Conservation (phyloP, 139 green algal genomes). For the Microglena sp. region DNA sequence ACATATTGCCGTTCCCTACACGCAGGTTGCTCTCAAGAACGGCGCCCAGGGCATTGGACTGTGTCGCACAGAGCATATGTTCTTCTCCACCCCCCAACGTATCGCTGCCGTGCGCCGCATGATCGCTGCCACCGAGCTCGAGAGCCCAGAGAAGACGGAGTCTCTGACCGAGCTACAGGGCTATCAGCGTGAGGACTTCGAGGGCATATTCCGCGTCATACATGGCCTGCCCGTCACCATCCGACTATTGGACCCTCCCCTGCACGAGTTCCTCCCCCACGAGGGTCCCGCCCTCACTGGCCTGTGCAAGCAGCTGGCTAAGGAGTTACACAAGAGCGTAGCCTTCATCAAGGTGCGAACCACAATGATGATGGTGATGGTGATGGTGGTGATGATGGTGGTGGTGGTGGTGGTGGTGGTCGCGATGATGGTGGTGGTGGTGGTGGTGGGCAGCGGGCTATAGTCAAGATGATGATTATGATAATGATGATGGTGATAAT, state of each 20-base stretch:
- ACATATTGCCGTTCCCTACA: background rate
- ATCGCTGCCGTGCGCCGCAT: slow-evolving; percentile 75
- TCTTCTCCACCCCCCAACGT: slow-evolving; percentile 70
- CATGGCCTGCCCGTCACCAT: slow-evolving; percentile 81
- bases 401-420: background rate
- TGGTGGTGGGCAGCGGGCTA: too few relatives aligned
- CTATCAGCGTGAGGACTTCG: slow-evolving; percentile 32
- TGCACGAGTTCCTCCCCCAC: slow-evolving; percentile 91
- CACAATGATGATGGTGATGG: background rate
- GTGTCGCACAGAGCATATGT: slow-evolving; percentile 89
- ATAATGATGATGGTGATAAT: too few relatives aligned
- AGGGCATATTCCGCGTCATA: slow-evolving; percentile 59
- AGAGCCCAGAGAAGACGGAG: background rate
- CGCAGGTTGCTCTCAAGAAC: slow-evolving; percentile 52
- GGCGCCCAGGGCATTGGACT: slow-evolving; percentile 84
- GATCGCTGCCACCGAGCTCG: slow-evolving; percentile 58
- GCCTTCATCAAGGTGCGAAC: too few relatives aligned
- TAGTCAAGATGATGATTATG: background rate
- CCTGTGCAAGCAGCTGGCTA: background rate
- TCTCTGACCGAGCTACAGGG: slow-evolving; percentile 18
- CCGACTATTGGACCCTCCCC: slow-evolving; percentile 83
- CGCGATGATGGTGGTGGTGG: too few relatives aligned
- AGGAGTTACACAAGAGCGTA: too few relatives aligned
- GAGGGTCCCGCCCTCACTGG: slow-evolving; percentile 4
- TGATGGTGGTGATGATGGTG: background rate